Percentiles rank a stretch among this genome's conserved stretches.
Evolutionary conservation across 75 land plant species (phyloP).

Genomic region (Pinus taeda): DNA sequence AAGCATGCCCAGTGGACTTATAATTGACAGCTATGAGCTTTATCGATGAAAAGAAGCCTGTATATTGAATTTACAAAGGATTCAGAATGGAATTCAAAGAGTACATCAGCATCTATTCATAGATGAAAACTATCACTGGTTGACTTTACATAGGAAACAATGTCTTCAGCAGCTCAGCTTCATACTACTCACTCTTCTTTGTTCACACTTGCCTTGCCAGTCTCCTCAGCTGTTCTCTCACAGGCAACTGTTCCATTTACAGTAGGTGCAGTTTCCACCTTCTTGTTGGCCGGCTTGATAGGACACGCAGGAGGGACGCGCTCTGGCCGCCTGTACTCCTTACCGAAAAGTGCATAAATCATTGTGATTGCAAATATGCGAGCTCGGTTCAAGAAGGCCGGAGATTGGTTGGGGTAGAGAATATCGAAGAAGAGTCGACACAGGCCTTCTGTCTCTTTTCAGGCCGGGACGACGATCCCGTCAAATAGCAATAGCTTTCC

Average conservation of each 20-base stretch:
- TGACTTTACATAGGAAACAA: not conserved
- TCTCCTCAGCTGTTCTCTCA: not conserved
- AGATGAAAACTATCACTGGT: not conserved
- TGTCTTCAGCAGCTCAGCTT: not conserved
- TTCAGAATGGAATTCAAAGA: not conserved
- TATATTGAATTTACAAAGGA: not conserved
- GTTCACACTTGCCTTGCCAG: not conserved
- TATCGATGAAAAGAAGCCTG: not conserved
- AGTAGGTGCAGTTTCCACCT: not conserved
- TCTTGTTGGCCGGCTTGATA: constrained; percentile 27
- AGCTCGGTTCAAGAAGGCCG: too few relatives aligned
- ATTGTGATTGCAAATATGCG: too few relatives aligned
- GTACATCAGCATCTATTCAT: not conserved
- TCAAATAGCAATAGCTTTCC: too few relatives aligned
- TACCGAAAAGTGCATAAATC: constrained; percentile 51
- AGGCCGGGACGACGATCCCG: too few relatives aligned
- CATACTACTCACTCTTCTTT: constrained; percentile 7
- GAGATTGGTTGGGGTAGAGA: too few relatives aligned
- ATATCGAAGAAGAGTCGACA: too few relatives aligned
- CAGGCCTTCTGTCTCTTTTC: too few relatives aligned
- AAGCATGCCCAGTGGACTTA: not conserved
- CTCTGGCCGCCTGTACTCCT: constrained; percentile 63
- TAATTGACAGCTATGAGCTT: not conserved
- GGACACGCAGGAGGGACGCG: constrained; percentile 65
- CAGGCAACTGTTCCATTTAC: not conserved